Conservation (phyloP, 2,329 filamentous ascomycete genomes). For the Camillea tinctor region DNA sequence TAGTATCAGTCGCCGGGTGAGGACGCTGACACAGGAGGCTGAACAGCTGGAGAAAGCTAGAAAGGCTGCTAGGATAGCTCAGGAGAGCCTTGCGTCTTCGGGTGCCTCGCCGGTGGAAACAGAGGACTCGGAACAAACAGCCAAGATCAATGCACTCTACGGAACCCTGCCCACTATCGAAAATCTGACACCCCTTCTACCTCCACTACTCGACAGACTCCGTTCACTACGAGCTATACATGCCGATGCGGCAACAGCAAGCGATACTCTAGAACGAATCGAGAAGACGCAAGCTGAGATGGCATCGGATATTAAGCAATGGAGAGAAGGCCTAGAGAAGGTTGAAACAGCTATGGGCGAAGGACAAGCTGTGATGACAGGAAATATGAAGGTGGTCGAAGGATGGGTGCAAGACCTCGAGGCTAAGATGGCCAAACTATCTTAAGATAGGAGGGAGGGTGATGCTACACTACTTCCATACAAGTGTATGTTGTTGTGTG, state of each 20-base stretch:
- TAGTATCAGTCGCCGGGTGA: constrained; percentile 66
- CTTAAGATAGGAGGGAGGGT: constrained; percentile 35
- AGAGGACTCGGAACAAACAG: constrained; percentile 67
- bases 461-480: constrained; percentile 3
- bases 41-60: constrained; percentile 67
- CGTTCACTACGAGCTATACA: constrained; percentile 83
- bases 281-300: constrained; percentile 81
- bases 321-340: constrained; percentile 77
- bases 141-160: constrained; percentile 91
- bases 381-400: constrained; percentile 82
- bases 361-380: constrained; percentile 67
- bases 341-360: constrained; percentile 74
- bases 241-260: constrained; percentile 79
- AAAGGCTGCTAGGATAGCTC: constrained; percentile 59
- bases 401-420: constrained; percentile 88
- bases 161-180: constrained; percentile 86
- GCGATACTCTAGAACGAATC: constrained; percentile 71
- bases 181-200: constrained; percentile 78
- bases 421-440: constrained; percentile 65
- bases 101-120: constrained; percentile 42
- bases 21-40: constrained; percentile 69
- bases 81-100: constrained; percentile 55
- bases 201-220: constrained; percentile 79
- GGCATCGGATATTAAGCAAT: constrained; percentile 78
- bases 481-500: too few species aligned